Conservation (phyloP, 805 yeast species). For the Starmera amethionina region DNA sequence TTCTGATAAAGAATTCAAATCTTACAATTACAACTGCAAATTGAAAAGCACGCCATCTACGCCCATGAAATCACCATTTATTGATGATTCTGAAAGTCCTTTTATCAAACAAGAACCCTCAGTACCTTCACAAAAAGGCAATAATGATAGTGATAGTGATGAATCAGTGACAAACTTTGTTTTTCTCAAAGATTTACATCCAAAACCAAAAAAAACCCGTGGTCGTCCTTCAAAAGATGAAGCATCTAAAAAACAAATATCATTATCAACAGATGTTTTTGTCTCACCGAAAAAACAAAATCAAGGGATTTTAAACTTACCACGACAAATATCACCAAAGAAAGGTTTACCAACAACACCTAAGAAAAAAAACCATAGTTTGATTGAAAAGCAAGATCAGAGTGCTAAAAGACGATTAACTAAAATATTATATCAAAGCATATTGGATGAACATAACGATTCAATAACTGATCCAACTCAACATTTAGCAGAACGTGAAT, state of each 20-base stretch:
- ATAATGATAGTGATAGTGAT: slow-evolving; percentile 1
- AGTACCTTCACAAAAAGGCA: neutral
- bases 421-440: slow-evolving; percentile 12
- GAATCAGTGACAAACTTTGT: slow-evolving; percentile 5
- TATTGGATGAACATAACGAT: slow-evolving; percentile 18
- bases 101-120: neutral
- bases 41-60: neutral
- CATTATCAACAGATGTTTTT: slow-evolving; percentile 14
- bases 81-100: neutral
- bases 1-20: neutral
- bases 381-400: slow-evolving; percentile 22
- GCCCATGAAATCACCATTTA: neutral
- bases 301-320: slow-evolving; percentile 13
- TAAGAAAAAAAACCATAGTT: slow-evolving; percentile 25
- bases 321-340: slow-evolving; percentile 20
- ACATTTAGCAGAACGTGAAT: no score
- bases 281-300: slow-evolving; percentile 19
- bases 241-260: slow-evolving; percentile 2
- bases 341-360: slow-evolving; percentile 20
- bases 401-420: slow-evolving; percentile 43
- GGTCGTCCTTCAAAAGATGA: neutral
- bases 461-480: no score
- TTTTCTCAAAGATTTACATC: neutral
- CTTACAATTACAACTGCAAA: neutral
- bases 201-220: neutral